Base-by-base conservation (phyloP, 176 grass and related monocot species). In the Triticum turgidum region DNA sequence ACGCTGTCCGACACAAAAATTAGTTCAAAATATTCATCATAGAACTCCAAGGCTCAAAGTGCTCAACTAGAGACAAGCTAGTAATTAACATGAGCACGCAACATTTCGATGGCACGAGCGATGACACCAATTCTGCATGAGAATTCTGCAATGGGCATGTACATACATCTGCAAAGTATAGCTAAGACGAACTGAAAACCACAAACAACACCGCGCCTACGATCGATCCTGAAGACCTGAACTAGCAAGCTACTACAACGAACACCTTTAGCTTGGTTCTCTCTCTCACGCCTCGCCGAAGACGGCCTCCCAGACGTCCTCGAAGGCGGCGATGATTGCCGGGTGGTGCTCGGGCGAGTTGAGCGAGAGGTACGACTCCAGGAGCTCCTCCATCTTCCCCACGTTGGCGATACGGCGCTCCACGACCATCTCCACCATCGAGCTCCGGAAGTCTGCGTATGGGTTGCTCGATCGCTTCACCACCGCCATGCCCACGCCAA, bases 391-490 rank as follows among this genome's bases (percentile, higher is more conserved):
- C 93, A 98, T 91, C 65, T 85, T 78, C 27, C 42, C 84, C 65
- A 86, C 85, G 86, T 79, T 88, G 63, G 80, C 29, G 88, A 96
- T 71, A 58, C 75, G 80, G 54, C 79, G 81, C 80, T 94, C 92
- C 83, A 92, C 80, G 49, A 98, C 86, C 96, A 98, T 98, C 86
- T 98, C 96, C 77, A 91, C 93, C 96, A 98, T 98, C 44, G 96
- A 98, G 58, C 91, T 91, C 79, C 92, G 89, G 90, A 98, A 98
- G 51, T 98, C 96, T 71, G 80, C 41, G 71, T 94, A 98, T 7
- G 96, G 96, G 65, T 98, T 89, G 65, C 88, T 90, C 25, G 96
- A 94, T 6, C 82, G 88, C 88, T 96, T 98, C 75, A 98, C 96
- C 58, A 98, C 91, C 4, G 93, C 91, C 33, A 79, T 73, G 74